phyloP scores from a whole-genome alignment of 2,329 filamentous ascomycete species.

The Claviceps citrina region DNA sequence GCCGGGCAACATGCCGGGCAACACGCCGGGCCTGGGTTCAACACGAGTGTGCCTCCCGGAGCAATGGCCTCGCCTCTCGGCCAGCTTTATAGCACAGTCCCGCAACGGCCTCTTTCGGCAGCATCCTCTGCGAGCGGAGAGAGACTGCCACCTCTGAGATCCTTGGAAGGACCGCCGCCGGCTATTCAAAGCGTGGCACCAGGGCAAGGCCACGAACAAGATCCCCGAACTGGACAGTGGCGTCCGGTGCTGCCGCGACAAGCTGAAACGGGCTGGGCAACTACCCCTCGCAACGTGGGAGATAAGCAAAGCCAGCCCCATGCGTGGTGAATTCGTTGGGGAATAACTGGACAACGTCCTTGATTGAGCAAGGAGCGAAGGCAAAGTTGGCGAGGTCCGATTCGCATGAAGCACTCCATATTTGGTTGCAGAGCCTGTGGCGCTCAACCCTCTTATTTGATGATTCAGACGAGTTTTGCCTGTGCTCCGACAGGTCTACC shows the following conservation, averaged over 20 bases:
- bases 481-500: too few species aligned
- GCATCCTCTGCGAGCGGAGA: slow-evolving; percentile 24
- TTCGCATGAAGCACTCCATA: too few species aligned
- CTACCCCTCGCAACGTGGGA: slow-evolving; percentile 12
- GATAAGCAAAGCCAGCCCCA: slow-evolving; percentile 9
- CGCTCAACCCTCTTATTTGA: too few species aligned
- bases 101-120: slow-evolving; percentile 23
- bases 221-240: slow-evolving; percentile 23
- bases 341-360: too few species aligned
- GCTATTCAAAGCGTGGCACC: slow-evolving; percentile 8
- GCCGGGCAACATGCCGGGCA: too few species aligned
- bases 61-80: slow-evolving; percentile 28
- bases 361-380: background rate
- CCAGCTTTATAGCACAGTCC: slow-evolving; percentile 19
- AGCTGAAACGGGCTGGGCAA: slow-evolving; percentile 24
- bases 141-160: slow-evolving; percentile 32
- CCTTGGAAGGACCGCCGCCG: slow-evolving; percentile 24
- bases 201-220: slow-evolving; percentile 20
- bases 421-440: too few species aligned
- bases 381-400: background rate
- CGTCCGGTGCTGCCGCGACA: slow-evolving; percentile 16
- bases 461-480: too few species aligned
- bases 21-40: slow-evolving; percentile 25
- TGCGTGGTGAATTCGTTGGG: background rate
- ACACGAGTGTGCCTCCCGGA: slow-evolving; percentile 19